Evolutionary conservation across 2,329 filamentous ascomycete genomes (phyloP), one percentile per base, ranked within the genome.

Genomic region (Calonectria hongkongensis): DNA sequence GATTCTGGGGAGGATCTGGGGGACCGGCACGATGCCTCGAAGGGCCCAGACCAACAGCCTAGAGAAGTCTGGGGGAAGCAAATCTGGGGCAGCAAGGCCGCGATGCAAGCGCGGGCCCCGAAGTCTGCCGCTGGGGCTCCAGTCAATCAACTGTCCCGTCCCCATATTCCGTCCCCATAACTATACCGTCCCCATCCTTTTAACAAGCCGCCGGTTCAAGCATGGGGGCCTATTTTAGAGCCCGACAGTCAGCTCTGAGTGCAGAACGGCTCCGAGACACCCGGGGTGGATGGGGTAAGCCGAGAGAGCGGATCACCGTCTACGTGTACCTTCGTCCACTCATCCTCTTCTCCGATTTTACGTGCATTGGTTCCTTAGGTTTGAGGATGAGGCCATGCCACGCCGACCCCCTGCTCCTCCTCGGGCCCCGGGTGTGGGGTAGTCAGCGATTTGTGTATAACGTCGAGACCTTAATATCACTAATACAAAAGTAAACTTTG

Each of bases 311-410:
- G 41, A 36, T 45, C 36, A 16, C 39, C 27, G 50, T 8, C 65
- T 48, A 48, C 28, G 41, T 71, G 54, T 67, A 30, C 41, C 30
- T 48, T 54, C 30, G 48, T 13, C 67, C 33, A 70, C 60, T 56
- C 27, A 39, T 58, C 36, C 69, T 58, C 54, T 62, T 54, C 43
- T 47, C 45, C 45, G 64, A 64, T 58, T 71, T 71, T 67, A 63
- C 54, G 45, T 54, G 69, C 54, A 67, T 54, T 54, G 69, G 63
- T 71, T 71, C 69, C 54, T 71, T 56, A 63, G 27, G 45, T 54
- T 39, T 65, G 58, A 69, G 60, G 54, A 66, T 71, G 63, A 71
- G 41, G 39, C 63, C 68, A 51, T 66, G 63, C 7, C 36, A 50
- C 33, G 36, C 36, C 27, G 48, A 27, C 25, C 54, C 63, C 33